Evolutionary conservation across 2,329 filamentous ascomycete genomes (phyloP).

Genomic region (Dichotomopilus funicola): DNA sequence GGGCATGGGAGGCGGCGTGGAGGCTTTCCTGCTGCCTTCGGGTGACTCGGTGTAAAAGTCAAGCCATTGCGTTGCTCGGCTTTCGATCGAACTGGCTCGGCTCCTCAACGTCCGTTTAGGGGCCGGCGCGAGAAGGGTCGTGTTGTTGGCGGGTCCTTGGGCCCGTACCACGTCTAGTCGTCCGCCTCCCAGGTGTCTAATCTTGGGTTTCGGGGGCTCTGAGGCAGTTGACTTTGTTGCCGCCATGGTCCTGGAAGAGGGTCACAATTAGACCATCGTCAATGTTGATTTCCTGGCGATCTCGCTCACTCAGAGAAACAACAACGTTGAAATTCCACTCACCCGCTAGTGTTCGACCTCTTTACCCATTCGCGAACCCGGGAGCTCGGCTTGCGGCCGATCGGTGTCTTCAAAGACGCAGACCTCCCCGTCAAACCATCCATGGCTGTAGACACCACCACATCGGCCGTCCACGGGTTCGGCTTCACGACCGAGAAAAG

Average conservation of each 20-base stretch:
- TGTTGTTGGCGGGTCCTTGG: conserved; percentile 1
- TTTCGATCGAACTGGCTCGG: conserved; percentile 15
- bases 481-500: conserved; percentile 4
- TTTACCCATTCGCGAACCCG: conserved; percentile 21
- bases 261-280: not conserved
- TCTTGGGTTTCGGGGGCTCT: conserved; percentile 10
- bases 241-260: not conserved
- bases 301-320: not conserved
- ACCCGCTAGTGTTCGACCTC: conserved; percentile 18
- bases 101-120: not conserved
- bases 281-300: no score
- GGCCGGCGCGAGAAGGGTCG: not conserved
- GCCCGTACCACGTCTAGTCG: conserved; percentile 9
- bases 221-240: not conserved
- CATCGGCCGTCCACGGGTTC: not conserved
- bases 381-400: conserved; percentile 10
- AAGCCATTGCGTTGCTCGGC: conserved; percentile 24
- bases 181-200: conserved; percentile 20
- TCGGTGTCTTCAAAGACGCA: conserved; percentile 6
- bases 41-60: conserved; percentile 18
- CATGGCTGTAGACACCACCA: not conserved
- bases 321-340: not conserved
- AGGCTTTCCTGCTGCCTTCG: not conserved
- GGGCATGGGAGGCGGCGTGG: not conserved
- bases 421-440: conserved; percentile 1